phyloP scores from a whole-genome alignment of 2,329 filamentous ascomycete genomes.

The Trichoderma semiorbis region DNA sequence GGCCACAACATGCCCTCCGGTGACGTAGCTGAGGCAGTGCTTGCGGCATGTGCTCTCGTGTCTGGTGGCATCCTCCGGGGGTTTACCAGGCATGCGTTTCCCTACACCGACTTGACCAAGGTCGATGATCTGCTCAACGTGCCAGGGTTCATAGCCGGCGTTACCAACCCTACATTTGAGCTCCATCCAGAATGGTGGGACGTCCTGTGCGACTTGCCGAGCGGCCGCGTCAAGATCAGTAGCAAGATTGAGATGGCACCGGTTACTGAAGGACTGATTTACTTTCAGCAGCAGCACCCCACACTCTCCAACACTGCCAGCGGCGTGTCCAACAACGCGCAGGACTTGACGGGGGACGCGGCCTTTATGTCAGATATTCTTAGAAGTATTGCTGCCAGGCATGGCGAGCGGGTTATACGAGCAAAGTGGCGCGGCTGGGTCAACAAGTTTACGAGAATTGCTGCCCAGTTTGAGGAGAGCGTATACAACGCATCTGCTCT shows the following conservation, averaged over 20 bases:
- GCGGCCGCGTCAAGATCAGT: slow-evolving; percentile 91
- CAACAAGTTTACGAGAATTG: slow-evolving; percentile 86
- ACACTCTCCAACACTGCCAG: slow-evolving; percentile 49
- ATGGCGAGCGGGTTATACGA: slow-evolving; percentile 85
- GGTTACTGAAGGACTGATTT: slow-evolving; percentile 77
- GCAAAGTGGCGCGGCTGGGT: slow-evolving; percentile 95
- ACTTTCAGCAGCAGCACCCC: slow-evolving; percentile 80
- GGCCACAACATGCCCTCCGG: slow-evolving; percentile 93
- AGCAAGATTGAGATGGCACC: slow-evolving; percentile 77
- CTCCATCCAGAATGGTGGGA: slow-evolving; percentile 99
- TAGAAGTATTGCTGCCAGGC: slow-evolving; percentile 76
- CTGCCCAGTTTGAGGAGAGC: slow-evolving; percentile 90
- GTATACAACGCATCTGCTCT: slow-evolving; percentile 92
- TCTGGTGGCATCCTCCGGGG: slow-evolving; percentile 90
- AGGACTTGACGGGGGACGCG: slow-evolving; percentile 79
- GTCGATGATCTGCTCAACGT: slow-evolving; percentile 95
- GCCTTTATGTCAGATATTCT: slow-evolving; percentile 86
- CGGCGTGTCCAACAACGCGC: slow-evolving; percentile 38
- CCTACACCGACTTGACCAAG: slow-evolving; percentile 96
- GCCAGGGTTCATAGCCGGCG: slow-evolving; percentile 94
- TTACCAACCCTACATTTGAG: slow-evolving; percentile 95
- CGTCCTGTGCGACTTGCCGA: slow-evolving; percentile 86
- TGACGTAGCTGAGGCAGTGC: slow-evolving; percentile 94
- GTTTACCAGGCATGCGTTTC: slow-evolving; percentile 94
- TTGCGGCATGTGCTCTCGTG: slow-evolving; percentile 91